phyloP scores from a whole-genome alignment of 495 filamentous ascomycete genomes.

The Pseudotulostoma volvatum region DNA sequence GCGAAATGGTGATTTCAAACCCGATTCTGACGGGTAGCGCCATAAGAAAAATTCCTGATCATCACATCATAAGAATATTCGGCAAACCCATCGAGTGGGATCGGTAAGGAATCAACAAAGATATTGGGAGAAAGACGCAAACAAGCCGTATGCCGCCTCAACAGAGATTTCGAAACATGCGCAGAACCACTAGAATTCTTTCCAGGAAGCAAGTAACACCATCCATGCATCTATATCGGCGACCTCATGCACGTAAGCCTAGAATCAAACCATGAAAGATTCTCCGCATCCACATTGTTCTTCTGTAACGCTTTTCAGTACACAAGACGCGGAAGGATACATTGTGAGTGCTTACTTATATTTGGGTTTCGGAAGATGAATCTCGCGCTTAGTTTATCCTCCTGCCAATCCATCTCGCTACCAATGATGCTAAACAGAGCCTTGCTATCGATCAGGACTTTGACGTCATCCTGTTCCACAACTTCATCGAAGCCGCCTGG shows the following conservation, averaged over 20 bases:
- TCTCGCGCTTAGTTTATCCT: constrained; percentile 75
- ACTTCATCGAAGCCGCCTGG: constrained; percentile 74
- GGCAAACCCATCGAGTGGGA: too few relatives aligned
- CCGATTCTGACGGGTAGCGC: too few relatives aligned
- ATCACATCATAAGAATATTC: too few relatives aligned
- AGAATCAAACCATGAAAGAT: constrained; percentile 69
- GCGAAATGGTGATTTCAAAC: too few relatives aligned
- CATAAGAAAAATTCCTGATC: too few relatives aligned
- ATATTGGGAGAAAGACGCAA: too few relatives aligned
- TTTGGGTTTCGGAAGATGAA: constrained; percentile 97
- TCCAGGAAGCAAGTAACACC: constrained; percentile 19
- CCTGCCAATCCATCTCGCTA: constrained; percentile 98
- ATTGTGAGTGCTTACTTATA: constrained; percentile 57
- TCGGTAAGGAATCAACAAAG: too few relatives aligned
- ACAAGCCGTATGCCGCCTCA: too few relatives aligned
- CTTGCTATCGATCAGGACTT: constrained; percentile 90
- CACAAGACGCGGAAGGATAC: not conserved
- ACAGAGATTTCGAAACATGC: too few relatives aligned
- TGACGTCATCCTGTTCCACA: constrained; percentile 91
- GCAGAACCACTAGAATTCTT: too few relatives aligned
- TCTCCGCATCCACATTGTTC: constrained; percentile 95
- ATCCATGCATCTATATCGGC: constrained; percentile 25
- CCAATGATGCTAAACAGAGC: constrained; percentile 95
- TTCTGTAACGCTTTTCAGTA: constrained; percentile 43
- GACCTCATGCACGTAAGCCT: constrained; percentile 5